A percentile compares a stretch with the other conserved stretches of the same genome.
These are phyloP conservation scores for Pharus latifolius DNA, from an alignment of 176 grass and related monocot genomes.

Conservation along the genomic window DNA sequence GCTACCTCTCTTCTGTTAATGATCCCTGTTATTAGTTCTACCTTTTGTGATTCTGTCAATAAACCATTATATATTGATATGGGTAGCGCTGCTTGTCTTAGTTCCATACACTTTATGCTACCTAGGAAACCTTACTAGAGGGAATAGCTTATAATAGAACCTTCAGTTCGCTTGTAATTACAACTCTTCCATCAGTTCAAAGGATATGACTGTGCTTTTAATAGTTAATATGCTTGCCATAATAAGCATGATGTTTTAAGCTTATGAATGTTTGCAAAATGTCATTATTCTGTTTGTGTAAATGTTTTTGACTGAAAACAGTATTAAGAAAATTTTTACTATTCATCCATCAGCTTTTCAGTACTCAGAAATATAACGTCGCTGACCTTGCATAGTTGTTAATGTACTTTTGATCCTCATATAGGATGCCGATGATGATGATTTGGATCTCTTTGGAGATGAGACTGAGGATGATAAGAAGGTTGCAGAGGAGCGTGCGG, in stretches of 20 bases:
- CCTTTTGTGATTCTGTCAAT: too few species aligned
- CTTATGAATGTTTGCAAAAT: neutral
- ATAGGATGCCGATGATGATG: slow-evolving; percentile 40
- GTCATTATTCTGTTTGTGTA: neutral
- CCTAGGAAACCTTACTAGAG: neutral
- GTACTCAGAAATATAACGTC: neutral
- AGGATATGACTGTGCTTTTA: neutral
- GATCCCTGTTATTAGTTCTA: too few species aligned
- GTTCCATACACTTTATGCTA: neutral
- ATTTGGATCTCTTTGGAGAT: slow-evolving; percentile 64
- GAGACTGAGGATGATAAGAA: slow-evolving; percentile 77
- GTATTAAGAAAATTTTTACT: neutral
- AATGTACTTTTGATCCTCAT: neutral
- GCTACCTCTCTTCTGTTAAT: neutral
- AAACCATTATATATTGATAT: too few species aligned
- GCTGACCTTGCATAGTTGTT: neutral
- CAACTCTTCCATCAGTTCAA: neutral
- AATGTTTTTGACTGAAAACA: neutral
- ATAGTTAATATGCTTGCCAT: neutral
- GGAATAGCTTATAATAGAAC: neutral
- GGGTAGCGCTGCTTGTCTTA: neutral
- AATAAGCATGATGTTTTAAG: neutral
- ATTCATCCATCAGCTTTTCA: neutral
- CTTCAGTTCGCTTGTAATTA: neutral
- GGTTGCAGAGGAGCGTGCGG: slow-evolving; percentile 37